phyloP scores from a whole-genome alignment of 768 basidiomycete genomes.

The Lepiota brunneoincarnata region DNA sequence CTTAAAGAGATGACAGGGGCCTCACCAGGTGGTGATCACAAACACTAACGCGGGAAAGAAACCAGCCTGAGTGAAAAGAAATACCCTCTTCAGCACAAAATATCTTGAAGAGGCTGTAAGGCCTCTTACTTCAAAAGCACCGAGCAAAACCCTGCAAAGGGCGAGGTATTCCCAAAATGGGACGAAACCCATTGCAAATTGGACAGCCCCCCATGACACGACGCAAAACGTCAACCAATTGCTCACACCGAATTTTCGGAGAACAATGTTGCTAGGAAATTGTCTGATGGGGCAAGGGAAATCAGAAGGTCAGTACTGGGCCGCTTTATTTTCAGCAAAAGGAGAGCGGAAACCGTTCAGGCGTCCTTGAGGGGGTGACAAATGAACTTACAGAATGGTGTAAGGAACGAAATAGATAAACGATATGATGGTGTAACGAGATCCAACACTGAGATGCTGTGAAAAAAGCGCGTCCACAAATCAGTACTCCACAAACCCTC shows the following conservation, averaged over 20 bases:
- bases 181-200: slow-evolving; percentile 47
- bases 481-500: background rate
- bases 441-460: slow-evolving; percentile 35
- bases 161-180: slow-evolving; percentile 37
- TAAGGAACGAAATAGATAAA: slow-evolving; percentile 48
- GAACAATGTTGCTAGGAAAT: slow-evolving; percentile 40
- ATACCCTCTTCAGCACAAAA: background rate
- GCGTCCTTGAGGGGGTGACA: background rate
- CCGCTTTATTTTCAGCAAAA: background rate
- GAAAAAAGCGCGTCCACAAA: background rate
- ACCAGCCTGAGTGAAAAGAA: slow-evolving; percentile 36
- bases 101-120: background rate
- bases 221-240: slow-evolving; percentile 41
- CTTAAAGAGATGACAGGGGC: background rate
- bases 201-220: slow-evolving; percentile 41
- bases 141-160: slow-evolving; percentile 39
- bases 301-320: background rate
- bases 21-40: slow-evolving; percentile 48
- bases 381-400: slow-evolving; percentile 37
- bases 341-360: background rate
- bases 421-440: slow-evolving; percentile 44
- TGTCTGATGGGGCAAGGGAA: slow-evolving; percentile 26
- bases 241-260: slow-evolving; percentile 41
- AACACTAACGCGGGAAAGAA: slow-evolving; percentile 50
- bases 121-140: slow-evolving; percentile 37